Evolutionary conservation across 1,139 yeast genomes (phyloP).

Genomic region (Saccharomycopsis hybrid): DNA sequence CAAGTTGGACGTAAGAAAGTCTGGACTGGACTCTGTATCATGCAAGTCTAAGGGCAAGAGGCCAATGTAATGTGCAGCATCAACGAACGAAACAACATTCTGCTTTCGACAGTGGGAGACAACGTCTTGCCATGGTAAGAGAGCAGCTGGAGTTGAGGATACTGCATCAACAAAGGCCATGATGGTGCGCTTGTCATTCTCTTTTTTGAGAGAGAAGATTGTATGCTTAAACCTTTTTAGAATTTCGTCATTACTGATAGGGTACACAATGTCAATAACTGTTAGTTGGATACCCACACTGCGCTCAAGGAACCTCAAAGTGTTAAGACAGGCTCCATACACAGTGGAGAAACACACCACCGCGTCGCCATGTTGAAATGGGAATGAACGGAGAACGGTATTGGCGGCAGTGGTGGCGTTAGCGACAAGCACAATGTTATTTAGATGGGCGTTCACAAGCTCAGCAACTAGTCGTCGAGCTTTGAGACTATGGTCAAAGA

Average conservation of each 20-base stretch:
- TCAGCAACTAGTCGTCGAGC: constrained; percentile 34
- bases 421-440: constrained; percentile 41
- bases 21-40: constrained; percentile 36
- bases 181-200: constrained; percentile 25
- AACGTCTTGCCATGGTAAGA: constrained; percentile 49
- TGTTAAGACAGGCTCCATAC: constrained; percentile 53
- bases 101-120: constrained; percentile 42
- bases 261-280: constrained; percentile 43
- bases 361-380: constrained; percentile 49
- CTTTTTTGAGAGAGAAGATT: constrained; percentile 19
- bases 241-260: constrained; percentile 43
- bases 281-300: constrained; percentile 39
- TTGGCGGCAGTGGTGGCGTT: constrained; percentile 64
- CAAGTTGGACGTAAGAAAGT: constrained; percentile 54
- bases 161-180: constrained; percentile 56
- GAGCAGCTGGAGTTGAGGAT: constrained; percentile 58
- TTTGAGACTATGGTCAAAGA: constrained; percentile 28
- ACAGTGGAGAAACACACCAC: constrained; percentile 46
- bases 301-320: constrained; percentile 41
- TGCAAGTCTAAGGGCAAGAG: constrained; percentile 42
- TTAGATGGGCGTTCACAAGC: constrained; percentile 39
- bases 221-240: constrained; percentile 35
- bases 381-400: constrained; percentile 48
- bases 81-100: constrained; percentile 50
- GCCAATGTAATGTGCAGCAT: constrained; percentile 71